Percentiles rank a stretch among this genome's conserved stretches.
These are phyloP conservation scores for Parastagonospora nodorum DNA, from an alignment of 2,329 filamentous ascomycete species.

Conservation along the genomic window DNA sequence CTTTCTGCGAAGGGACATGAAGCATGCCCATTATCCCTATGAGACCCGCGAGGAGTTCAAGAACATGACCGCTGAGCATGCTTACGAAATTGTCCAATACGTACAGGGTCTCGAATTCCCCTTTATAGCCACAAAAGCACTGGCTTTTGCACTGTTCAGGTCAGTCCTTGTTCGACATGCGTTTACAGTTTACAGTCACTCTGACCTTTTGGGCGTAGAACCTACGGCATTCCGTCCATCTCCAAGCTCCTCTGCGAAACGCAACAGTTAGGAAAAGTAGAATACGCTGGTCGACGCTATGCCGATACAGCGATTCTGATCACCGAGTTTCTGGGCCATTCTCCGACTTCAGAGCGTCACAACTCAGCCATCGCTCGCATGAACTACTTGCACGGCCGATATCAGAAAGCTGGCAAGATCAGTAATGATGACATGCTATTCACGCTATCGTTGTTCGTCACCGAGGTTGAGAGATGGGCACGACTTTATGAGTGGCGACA, in stretches of 20 bases:
- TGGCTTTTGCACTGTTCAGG: slow-evolving; percentile 65
- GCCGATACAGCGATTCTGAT: slow-evolving; percentile 42
- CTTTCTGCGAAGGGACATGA: slow-evolving; percentile 44
- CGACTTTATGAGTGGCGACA: slow-evolving; percentile 71
- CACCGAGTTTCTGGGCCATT: slow-evolving; percentile 32
- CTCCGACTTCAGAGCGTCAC: slow-evolving; percentile 41
- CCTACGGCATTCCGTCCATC: slow-evolving; percentile 46
- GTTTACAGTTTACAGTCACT: background rate
- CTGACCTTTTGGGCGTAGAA: slow-evolving; percentile 16
- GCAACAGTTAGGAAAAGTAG: slow-evolving; percentile 30
- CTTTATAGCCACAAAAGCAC: slow-evolving; percentile 54
- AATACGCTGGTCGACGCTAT: slow-evolving; percentile 33
- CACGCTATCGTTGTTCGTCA: slow-evolving; percentile 67
- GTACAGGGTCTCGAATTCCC: slow-evolving; percentile 62
- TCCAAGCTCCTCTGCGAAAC: slow-evolving; percentile 43
- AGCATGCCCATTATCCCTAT: slow-evolving; percentile 52
- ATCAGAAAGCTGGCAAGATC: slow-evolving; percentile 64
- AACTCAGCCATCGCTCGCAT: slow-evolving; percentile 62
- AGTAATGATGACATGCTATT: slow-evolving; percentile 68
- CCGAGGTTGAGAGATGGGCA: slow-evolving; percentile 69
- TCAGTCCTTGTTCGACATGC: slow-evolving; percentile 1
- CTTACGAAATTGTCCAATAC: slow-evolving; percentile 55
- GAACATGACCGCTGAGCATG: slow-evolving; percentile 61
- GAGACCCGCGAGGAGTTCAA: slow-evolving; percentile 52
- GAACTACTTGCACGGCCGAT: slow-evolving; percentile 66